Percentiles rank a stretch among this genome's conserved stretches.
These are phyloP conservation scores for Clitopilus hobsonii DNA, from an alignment of 768 basidiomycete genomes.

Conservation along the genomic window DNA sequence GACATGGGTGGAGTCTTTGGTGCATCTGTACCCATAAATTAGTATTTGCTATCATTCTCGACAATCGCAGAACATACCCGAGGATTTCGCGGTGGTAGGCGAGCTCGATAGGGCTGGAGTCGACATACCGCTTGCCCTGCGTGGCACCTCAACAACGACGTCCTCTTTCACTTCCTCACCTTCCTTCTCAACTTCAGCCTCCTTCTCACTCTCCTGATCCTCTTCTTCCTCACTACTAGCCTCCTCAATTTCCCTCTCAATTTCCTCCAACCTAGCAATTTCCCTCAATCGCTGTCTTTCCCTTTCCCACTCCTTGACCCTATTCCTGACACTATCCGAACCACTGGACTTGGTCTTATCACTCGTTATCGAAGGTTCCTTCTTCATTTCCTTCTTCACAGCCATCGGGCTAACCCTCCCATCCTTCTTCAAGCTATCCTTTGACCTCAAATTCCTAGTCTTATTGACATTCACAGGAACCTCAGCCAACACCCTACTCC, in stretches of 20 bases:
- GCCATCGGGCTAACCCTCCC: constrained; percentile 19
- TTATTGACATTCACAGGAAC: neutral
- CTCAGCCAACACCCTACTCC: neutral
- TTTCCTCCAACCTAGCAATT: constrained; percentile 58
- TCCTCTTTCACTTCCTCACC: constrained; percentile 9
- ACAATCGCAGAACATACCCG: neutral
- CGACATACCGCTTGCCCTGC: neutral
- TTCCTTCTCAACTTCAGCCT: constrained; percentile 9
- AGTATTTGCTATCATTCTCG: neutral
- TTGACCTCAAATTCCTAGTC: neutral
- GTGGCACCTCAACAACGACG: neutral
- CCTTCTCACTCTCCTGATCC: constrained; percentile 21
- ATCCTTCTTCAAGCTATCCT: constrained; percentile 7
- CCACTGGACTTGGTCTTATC: neutral
- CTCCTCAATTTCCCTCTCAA: constrained; percentile 45
- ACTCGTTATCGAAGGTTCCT: neutral
- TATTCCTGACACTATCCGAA: constrained; percentile 44
- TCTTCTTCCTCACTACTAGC: constrained; percentile 30
- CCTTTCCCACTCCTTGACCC: constrained; percentile 74
- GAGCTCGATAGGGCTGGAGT: neutral
- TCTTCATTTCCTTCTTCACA: constrained; percentile 7
- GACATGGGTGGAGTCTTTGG: neutral
- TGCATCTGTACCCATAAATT: neutral
- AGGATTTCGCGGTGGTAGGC: neutral
- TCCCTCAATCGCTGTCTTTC: constrained; percentile 67